phyloP scores from a whole-genome alignment of 2,329 filamentous ascomycete species.

The Coniosporium tulheliwenetii region DNA sequence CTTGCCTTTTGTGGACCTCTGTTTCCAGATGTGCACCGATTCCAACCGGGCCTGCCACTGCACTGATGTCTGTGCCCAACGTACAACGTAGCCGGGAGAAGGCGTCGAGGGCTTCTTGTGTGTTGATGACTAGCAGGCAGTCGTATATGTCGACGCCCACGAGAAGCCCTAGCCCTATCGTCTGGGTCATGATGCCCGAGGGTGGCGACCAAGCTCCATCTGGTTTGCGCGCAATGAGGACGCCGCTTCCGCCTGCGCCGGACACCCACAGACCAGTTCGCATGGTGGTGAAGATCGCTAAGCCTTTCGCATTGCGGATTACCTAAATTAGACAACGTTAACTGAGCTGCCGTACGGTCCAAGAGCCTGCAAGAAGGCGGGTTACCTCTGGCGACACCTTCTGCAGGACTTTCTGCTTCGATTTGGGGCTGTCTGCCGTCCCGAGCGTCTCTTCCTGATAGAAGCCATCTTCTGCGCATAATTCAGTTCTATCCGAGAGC shows the following conservation, averaged over 20 bases:
- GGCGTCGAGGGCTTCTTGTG: conserved; percentile 64
- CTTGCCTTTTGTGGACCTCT: conserved; percentile 49
- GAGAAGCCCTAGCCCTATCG: conserved; percentile 74
- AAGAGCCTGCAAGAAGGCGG: neutral
- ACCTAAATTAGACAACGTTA: conserved; percentile 34
- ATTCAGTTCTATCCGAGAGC: conserved; percentile 7
- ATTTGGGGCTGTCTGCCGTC: conserved; percentile 33
- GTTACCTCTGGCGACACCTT: conserved; percentile 57
- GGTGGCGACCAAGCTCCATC: conserved; percentile 87
- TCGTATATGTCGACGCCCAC: conserved; percentile 92
- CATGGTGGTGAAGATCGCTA: conserved; percentile 94
- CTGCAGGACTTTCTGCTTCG: conserved; percentile 51
- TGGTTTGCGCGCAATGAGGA: conserved; percentile 68
- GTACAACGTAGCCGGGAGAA: conserved; percentile 70
- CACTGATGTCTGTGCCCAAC: conserved; percentile 65
- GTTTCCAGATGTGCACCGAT: conserved; percentile 59
- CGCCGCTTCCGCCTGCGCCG: conserved; percentile 76
- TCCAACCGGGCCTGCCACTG: conserved; percentile 63
- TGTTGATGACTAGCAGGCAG: conserved; percentile 86
- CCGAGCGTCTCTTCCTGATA: conserved; percentile 40
- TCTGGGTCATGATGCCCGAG: conserved; percentile 81
- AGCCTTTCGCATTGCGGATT: conserved; percentile 74
- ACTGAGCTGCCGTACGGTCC: neutral
- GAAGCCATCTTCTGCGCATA: conserved; percentile 43
- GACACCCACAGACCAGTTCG: conserved; percentile 83